phyloP scores from a whole-genome alignment of 2,329 filamentous ascomycete species.

The Penicillium expansum region DNA sequence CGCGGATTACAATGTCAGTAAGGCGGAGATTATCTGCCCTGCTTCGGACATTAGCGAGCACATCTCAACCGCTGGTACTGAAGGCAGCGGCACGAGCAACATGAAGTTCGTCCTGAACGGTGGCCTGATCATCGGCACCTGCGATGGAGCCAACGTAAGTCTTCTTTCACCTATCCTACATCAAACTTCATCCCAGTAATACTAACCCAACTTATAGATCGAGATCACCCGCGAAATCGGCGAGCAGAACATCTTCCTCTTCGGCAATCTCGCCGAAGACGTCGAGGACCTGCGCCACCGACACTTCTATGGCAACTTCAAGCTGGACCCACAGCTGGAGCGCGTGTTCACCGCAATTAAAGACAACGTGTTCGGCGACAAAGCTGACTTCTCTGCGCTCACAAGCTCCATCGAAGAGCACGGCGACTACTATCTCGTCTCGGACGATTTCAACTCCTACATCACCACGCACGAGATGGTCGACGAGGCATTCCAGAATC shows the following conservation, averaged over 20 bases:
- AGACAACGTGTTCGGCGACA: conserved; percentile 74
- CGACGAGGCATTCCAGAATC: conserved; percentile 86
- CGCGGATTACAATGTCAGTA: conserved; percentile 98
- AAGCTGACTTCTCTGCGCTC: conserved; percentile 74
- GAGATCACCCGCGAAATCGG: conserved; percentile 97
- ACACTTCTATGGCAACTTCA: conserved; percentile 79
- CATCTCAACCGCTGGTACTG: conserved; percentile 95
- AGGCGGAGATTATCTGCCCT: conserved; percentile 93
- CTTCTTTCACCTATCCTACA: conserved; percentile 17
- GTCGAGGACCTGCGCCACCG: conserved; percentile 92
- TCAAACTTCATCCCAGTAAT: background rate
- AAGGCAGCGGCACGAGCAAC: conserved; percentile 86
- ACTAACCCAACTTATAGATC: conserved; percentile 55
- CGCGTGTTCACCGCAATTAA: conserved; percentile 84
- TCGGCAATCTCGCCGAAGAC: conserved; percentile 92
- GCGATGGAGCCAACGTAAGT: conserved; percentile 91
- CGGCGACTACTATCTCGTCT: conserved; percentile 96
- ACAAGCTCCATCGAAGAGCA: conserved; percentile 84
- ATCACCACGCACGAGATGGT: conserved; percentile 86
- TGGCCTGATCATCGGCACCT: conserved; percentile 94
- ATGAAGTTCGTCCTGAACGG: conserved; percentile 99
- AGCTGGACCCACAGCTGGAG: conserved; percentile 71
- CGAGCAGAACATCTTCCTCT: conserved; percentile 97
- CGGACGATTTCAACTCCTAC: conserved; percentile 96
- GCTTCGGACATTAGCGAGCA: conserved; percentile 97